These are phyloP conservation scores for Aspergillus cejpii DNA, from an alignment of 2,329 filamentous ascomycete species.

Conservation along the genomic window DNA sequence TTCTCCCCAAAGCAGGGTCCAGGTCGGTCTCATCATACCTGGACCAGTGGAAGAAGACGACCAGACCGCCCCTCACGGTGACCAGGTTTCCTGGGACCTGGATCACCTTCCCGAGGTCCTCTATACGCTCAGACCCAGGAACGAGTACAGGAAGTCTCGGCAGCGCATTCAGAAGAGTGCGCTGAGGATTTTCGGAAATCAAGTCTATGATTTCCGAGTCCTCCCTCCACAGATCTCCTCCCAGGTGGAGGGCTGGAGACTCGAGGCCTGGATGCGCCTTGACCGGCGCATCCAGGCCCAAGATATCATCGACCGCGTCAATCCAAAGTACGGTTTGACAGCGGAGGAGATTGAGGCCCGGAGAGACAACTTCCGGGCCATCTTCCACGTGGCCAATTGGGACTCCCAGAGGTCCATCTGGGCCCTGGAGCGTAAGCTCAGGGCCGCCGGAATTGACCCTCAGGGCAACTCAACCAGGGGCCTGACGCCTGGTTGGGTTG, in stretches of 20 bases:
- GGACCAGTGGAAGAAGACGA: constrained; percentile 1
- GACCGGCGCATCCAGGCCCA: constrained; percentile 18
- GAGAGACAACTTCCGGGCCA: constrained; percentile 10
- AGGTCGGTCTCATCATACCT: background rate
- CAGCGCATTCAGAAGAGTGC: constrained; percentile 7
- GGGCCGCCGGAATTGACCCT: constrained; percentile 5
- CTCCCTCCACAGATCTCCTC: constrained; percentile 18
- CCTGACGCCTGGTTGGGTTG: constrained; percentile 14
- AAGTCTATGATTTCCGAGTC: constrained; percentile 7
- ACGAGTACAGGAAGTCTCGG: constrained; percentile 1
- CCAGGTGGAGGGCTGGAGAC: constrained; percentile 19
- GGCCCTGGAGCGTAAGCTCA: constrained; percentile 3
- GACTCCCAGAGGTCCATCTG: constrained; percentile 7
- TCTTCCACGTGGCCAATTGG: constrained; percentile 13
- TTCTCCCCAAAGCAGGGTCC: background rate
- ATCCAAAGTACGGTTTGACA: constrained; percentile 7
- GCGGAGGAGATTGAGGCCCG: constrained; percentile 8
- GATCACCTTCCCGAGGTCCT: constrained; percentile 24
- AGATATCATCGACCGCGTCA: constrained; percentile 23
- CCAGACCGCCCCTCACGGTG: constrained; percentile 7
- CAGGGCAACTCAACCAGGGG: constrained; percentile 13
- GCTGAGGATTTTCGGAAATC: constrained; percentile 12
- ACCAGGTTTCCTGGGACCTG: constrained; percentile 20
- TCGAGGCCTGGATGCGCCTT: constrained; percentile 23
- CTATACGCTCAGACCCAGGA: constrained; percentile 16